These are phyloP conservation scores for Talinum fruticosum DNA, from an alignment of 148 eudicot genomes.

Conservation along the genomic window DNA sequence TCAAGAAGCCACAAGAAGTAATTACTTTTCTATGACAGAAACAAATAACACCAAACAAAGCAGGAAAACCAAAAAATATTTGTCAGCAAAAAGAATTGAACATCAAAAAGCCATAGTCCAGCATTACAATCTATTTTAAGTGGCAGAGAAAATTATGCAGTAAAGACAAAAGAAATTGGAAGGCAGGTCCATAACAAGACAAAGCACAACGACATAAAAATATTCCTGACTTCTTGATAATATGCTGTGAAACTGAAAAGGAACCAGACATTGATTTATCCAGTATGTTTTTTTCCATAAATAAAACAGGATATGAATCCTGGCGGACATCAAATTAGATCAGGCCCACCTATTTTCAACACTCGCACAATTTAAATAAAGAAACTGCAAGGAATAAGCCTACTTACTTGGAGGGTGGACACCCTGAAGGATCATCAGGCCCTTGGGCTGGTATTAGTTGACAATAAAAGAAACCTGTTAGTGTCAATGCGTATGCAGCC, in stretches of 20 bases:
- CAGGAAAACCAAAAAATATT: neutral
- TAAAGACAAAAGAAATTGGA: neutral
- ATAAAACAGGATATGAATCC: neutral
- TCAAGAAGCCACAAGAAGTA: neutral
- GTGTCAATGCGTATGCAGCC: constrained; percentile 81
- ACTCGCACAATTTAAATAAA: neutral
- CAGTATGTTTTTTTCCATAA: neutral
- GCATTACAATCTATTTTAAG: neutral
- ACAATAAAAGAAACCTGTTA: constrained; percentile 79
- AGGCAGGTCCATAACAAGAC: neutral
- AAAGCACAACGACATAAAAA: neutral
- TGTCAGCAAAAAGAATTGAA: neutral
- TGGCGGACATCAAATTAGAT: neutral
- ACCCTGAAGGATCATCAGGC: constrained; percentile 37
- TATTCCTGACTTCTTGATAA: neutral
- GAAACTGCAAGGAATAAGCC: neutral
- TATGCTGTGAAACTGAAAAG: neutral
- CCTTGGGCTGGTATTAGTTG: constrained; percentile 44
- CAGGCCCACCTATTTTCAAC: neutral
- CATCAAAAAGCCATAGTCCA: neutral
- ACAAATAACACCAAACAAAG: neutral
- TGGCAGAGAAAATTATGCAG: neutral
- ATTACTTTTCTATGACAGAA: neutral
- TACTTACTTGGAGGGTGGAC: constrained; percentile 53
- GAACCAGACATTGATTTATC: neutral